Conservation (phyloP, 345 rosid species). For the Ceriops tagal region DNA sequence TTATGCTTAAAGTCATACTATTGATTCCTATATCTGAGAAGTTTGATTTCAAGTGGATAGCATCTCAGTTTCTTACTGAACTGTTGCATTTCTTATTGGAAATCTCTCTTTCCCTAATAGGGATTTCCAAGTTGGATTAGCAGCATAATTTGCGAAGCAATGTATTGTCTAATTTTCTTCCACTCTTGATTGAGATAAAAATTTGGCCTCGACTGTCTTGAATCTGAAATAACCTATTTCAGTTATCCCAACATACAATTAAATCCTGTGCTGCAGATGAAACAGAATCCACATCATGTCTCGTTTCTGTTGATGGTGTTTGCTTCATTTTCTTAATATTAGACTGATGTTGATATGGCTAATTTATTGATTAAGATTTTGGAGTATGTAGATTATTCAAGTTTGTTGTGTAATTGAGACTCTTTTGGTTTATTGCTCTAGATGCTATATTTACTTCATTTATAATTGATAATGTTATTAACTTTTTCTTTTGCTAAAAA, state of each 20-base stretch:
- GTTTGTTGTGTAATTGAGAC: too few species aligned
- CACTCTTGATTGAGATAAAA: neutral
- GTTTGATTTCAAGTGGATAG: neutral
- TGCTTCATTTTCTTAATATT: too few species aligned
- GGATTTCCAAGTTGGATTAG: neutral
- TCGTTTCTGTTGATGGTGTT: neutral
- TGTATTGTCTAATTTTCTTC: neutral
- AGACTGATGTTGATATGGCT: too few species aligned
- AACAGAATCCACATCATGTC: neutral
- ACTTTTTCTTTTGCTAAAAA: neutral
- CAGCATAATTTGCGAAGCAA: neutral
- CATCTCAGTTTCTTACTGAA: neutral
- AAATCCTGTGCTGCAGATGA: neutral
- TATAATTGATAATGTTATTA: neutral
- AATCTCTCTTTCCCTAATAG: too few species aligned
- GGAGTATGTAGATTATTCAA: too few species aligned
- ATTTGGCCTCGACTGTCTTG: neutral
- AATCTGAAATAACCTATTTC: neutral
- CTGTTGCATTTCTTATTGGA: neutral
- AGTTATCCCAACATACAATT: too few species aligned
- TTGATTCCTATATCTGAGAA: too few species aligned
- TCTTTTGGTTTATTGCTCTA: neutral
- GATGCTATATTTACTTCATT: neutral
- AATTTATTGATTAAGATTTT: too few species aligned
- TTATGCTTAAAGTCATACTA: constrained; percentile 7